phyloP scores from a whole-genome alignment of 768 basidiomycete species.

The Naganishia randhawae region DNA sequence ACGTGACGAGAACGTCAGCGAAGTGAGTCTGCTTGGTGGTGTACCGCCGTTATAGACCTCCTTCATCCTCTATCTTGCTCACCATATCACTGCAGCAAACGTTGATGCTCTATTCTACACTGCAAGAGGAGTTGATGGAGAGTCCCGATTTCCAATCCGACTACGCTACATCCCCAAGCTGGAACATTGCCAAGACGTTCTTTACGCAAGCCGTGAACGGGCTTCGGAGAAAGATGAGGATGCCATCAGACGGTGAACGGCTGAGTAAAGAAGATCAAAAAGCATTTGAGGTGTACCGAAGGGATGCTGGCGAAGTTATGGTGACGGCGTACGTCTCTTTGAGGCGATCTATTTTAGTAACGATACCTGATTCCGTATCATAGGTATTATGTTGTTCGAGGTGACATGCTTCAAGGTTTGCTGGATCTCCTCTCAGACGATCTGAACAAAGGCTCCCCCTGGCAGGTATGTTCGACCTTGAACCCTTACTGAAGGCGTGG shows the following conservation, averaged over 20 bases:
- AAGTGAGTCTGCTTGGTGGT: slow-evolving; percentile 50
- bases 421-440: slow-evolving; percentile 62
- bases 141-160: slow-evolving; percentile 25
- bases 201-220: slow-evolving; percentile 73
- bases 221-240: slow-evolving; percentile 68
- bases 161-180: slow-evolving; percentile 37
- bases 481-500: not conserved
- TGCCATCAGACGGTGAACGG: slow-evolving; percentile 54
- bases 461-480: slow-evolving; percentile 61
- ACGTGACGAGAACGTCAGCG: slow-evolving; percentile 80
- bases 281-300: slow-evolving; percentile 43
- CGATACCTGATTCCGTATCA: not conserved
- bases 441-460: slow-evolving; percentile 53
- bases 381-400: slow-evolving; percentile 74
- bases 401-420: slow-evolving; percentile 72
- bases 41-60: too few species aligned
- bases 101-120: slow-evolving; percentile 81
- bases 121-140: slow-evolving; percentile 63
- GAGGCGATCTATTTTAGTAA: not conserved
- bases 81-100: slow-evolving; percentile 51
- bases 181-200: slow-evolving; percentile 62
- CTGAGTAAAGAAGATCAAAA: slow-evolving; percentile 44
- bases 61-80: too few species aligned
- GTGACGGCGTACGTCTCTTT: slow-evolving; percentile 42
- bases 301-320: slow-evolving; percentile 50